Base-by-base conservation (phyloP, 768 basidiomycete species). In the Boletus coccyginus region DNA sequence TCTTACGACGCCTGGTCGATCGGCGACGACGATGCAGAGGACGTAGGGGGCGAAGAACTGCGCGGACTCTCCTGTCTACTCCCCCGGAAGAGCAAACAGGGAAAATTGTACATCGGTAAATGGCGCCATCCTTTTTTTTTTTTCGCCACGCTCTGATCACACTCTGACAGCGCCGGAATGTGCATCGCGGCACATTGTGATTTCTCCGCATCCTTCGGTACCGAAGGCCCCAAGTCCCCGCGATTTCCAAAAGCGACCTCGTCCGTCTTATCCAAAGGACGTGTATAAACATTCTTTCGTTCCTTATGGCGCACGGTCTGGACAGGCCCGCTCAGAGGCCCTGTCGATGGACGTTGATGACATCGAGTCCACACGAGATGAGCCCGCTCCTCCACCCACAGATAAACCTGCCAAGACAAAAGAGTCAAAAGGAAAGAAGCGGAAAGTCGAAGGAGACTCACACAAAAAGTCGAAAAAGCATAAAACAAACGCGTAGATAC, bases 1-100 rank as follows among this genome's bases (percentile, higher is more conserved):
- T 71, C 77, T 0, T 88, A 83, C 58, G 87, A 89, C 58, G 71
- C 90, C 8, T 91, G 87, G 88, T 79, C 80, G 19, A 61, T 88
- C 16, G 82, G 69, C 74, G 48, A 67, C 2, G 74, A 72, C 43
- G 69, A 74, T 33, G 48, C 67, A 47, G 60, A 59, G 52, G 9
- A 67, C 2, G 57, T 78, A 17, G 79, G 82, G 0, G 88, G 81
- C 4, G 89, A 90, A 59, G 89, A 90, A 67, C 70, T 89, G 40
- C 80, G 78, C 41, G 70, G 72, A 0, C 65, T 91, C 9, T 76
- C 84, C 4, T 87, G 85, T 66, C 71, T 92, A 3, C 68, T 91
- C 1, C 89, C 89, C 0, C 75, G 87, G 19, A 83, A 76, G 61
- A 81, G 73, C 49, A 85, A 87, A 64, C 76, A 74, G 16, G 86